These are phyloP conservation scores for Fremontodendron californicum DNA, from an alignment of 345 rosid genomes.

Conservation along the genomic window DNA sequence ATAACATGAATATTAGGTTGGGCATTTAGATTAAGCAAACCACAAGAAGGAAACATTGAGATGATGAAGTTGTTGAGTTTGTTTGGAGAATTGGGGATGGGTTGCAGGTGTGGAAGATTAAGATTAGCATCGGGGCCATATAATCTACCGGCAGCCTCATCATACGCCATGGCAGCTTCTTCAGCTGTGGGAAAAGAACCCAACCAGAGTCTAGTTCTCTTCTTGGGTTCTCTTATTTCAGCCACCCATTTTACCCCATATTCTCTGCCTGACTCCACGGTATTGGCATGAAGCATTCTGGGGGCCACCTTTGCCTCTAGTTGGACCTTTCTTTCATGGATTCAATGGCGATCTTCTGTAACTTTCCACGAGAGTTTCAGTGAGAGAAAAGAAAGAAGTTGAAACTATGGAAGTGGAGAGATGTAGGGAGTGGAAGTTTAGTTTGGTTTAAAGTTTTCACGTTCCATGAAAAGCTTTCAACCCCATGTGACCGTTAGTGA, in stretches of 20 bases:
- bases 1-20: conserved; percentile 84
- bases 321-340: conserved; percentile 45
- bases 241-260: conserved; percentile 99
- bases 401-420: background rate
- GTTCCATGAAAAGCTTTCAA: background rate
- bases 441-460: conserved; percentile 3
- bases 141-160: conserved; percentile 68
- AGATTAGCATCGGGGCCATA: conserved; percentile 83
- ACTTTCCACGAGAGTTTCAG: background rate
- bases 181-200: conserved; percentile 89
- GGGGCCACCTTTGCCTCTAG: conserved; percentile 93
- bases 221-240: conserved; percentile 93
- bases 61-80: conserved; percentile 52
- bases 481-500: background rate
- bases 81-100: conserved; percentile 17
- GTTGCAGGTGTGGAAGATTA: conserved; percentile 85
- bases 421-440: background rate
- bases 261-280: conserved; percentile 86
- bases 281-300: conserved; percentile 77
- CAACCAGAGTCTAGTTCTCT: conserved; percentile 78
- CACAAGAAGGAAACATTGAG: conserved; percentile 86
- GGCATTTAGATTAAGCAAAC: conserved; percentile 75
- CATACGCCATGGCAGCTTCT: conserved; percentile 97
- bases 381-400: background rate
- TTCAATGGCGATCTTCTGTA: background rate